Evolutionary conservation across 129 eudicot species (phyloP).

Genomic region (Dittrichia graveolens): DNA sequence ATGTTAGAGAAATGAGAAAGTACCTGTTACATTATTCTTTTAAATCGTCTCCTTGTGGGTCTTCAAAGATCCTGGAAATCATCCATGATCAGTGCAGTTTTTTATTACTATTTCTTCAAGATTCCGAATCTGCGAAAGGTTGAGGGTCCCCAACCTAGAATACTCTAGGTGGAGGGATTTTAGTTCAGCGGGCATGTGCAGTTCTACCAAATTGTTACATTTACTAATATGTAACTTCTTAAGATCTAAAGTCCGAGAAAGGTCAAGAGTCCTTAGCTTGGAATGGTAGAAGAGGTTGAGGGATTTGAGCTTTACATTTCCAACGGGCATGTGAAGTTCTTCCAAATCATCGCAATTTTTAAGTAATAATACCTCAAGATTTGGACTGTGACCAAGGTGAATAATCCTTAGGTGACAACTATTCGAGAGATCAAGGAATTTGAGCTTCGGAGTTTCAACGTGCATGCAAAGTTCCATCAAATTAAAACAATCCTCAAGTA

Average conservation of each 20-base stretch:
- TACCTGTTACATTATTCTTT: too few relatives aligned
- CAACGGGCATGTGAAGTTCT: neutral
- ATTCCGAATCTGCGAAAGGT: neutral
- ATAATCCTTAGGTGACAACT: neutral
- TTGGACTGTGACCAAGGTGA: neutral
- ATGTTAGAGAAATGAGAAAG: too few relatives aligned
- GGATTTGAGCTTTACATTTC: neutral
- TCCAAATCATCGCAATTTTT: neutral
- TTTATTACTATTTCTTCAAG: neutral
- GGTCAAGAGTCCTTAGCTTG: neutral
- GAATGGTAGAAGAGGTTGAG: neutral
- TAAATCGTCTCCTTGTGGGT: too few relatives aligned
- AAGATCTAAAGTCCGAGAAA: neutral
- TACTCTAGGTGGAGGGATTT: neutral
- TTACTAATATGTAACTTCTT: neutral
- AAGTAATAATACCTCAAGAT: neutral
- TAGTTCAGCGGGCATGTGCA: neutral
- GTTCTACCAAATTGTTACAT: neutral
- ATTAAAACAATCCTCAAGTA: neutral
- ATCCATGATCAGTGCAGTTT: neutral
- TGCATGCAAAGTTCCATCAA: neutral
- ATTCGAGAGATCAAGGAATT: neutral
- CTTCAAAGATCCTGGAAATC: too few relatives aligned
- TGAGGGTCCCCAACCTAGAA: too few relatives aligned
- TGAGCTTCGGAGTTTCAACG: neutral